phyloP scores from a whole-genome alignment of 139 green algal species.

The Tetradesmus lagerheimii region DNA sequence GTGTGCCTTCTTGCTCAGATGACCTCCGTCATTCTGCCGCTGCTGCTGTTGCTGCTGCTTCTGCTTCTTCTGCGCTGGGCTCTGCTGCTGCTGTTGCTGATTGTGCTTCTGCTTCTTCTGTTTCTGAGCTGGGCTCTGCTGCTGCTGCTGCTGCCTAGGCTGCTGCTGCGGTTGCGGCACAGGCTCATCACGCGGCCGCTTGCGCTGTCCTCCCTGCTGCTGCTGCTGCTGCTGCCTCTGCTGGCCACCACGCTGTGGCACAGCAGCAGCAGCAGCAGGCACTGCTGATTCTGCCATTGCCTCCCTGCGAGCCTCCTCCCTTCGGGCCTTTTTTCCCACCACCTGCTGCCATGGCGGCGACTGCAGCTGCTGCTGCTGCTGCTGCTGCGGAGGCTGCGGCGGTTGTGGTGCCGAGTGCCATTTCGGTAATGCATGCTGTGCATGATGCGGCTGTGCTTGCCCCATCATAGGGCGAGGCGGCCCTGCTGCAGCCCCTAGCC shows the following conservation, averaged over 20 bases:
- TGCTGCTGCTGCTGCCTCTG: constrained; percentile 2
- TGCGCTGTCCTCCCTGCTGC: not conserved
- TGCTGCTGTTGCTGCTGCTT: not conserved
- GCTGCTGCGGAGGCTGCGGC: not conserved
- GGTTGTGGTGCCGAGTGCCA: not conserved
- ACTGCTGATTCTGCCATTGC: not conserved
- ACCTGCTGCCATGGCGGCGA: not conserved
- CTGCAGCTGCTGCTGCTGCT: not conserved
- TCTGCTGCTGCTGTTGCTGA: not conserved
- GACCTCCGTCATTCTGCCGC: not conserved
- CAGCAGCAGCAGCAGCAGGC: too few species aligned
- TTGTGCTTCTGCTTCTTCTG: not conserved
- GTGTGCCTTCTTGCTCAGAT: not conserved
- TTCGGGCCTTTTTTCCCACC: not conserved
- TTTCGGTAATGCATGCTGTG: not conserved
- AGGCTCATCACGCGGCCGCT: not conserved
- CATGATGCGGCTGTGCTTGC: not conserved
- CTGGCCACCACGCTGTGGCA: too few species aligned
- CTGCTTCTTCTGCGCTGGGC: not conserved
- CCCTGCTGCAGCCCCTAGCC: too few species aligned
- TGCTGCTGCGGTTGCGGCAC: not conserved
- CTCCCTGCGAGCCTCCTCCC: not conserved
- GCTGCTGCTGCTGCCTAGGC: not conserved
- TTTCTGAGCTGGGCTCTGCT: not conserved
- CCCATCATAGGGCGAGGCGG: not conserved